Percentiles rank a stretch among this genome's conserved stretches.
Conservation (phyloP, 495 filamentous ascomycete species). For the Penicillium malachiteum region DNA sequence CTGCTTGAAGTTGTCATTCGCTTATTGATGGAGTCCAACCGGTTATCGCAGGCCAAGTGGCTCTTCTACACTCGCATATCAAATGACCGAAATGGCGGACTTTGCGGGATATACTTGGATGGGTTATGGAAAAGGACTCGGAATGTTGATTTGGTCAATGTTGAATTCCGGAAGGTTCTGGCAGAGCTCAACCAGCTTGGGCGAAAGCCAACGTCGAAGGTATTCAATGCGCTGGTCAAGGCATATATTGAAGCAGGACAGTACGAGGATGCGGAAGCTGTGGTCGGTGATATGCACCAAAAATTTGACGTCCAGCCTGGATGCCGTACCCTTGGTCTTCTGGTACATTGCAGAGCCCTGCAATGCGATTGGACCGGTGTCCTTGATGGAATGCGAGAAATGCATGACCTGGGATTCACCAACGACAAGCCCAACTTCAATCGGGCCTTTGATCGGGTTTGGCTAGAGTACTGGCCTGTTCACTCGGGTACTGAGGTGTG, state of each 20-base stretch:
- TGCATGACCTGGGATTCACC: constrained; percentile 37
- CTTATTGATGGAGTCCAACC: constrained; percentile 41
- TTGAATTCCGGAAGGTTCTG: constrained; percentile 34
- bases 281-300: constrained; percentile 36
- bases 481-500: constrained; percentile 34
- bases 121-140: constrained; percentile 45
- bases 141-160: constrained; percentile 37
- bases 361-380: constrained; percentile 45
- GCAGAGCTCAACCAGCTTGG: constrained; percentile 21
- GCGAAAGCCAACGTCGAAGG: constrained; percentile 36
- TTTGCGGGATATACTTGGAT: constrained; percentile 42
- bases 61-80: constrained; percentile 33
- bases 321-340: constrained; percentile 40
- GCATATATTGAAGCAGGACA: constrained; percentile 40
- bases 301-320: constrained; percentile 30
- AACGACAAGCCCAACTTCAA: constrained; percentile 27
- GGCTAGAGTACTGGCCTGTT: constrained; percentile 42
- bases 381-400: constrained; percentile 35
- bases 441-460: constrained; percentile 41
- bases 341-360: constrained; percentile 38
- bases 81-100: constrained; percentile 34
- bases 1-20: constrained; percentile 42
- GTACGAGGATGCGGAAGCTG: constrained; percentile 34
- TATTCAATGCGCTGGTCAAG: constrained; percentile 45
- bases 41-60: constrained; percentile 36